Conservation (phyloP, 768 basidiomycete species). For the Leccinum longicurvipes region DNA sequence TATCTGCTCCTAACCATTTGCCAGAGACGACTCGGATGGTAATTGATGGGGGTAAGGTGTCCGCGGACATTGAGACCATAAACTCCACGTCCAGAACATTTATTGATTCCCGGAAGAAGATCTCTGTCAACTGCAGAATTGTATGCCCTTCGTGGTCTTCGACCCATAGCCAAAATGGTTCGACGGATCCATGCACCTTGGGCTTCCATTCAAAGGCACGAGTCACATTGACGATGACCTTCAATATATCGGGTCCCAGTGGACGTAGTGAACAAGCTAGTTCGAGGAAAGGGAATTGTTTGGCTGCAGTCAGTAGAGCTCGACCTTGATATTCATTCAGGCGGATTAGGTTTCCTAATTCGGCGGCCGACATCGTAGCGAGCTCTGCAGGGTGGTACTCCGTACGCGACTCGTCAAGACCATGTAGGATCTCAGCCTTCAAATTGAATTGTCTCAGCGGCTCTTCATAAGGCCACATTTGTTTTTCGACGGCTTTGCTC, state of each 20-base stretch:
- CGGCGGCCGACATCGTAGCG: conserved; percentile 57
- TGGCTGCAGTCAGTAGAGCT: conserved; percentile 75
- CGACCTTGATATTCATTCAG: conserved; percentile 83
- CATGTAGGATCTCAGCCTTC: conserved; percentile 73
- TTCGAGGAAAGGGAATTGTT: conserved; percentile 74
- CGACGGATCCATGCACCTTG: conserved; percentile 67
- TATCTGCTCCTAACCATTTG: conserved; percentile 90
- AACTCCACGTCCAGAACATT: conserved; percentile 66
- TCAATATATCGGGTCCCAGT: conserved; percentile 79
- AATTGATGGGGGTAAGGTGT: conserved; percentile 58
- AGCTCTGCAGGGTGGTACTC: conserved; percentile 77
- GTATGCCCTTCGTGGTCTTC: conserved; percentile 80
- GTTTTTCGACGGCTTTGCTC: conserved; percentile 90
- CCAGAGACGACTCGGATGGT: conserved; percentile 83
- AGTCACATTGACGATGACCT: conserved; percentile 60
- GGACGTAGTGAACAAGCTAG: conserved; percentile 75
- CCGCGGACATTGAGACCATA: conserved; percentile 66
- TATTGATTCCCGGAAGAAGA: conserved; percentile 69
- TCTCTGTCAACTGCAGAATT: conserved; percentile 77
- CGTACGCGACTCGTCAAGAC: conserved; percentile 75
- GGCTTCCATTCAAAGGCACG: conserved; percentile 78
- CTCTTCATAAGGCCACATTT: conserved; percentile 93
- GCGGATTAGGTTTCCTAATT: conserved; percentile 77
- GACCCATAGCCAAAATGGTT: conserved; percentile 96
- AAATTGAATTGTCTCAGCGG: conserved; percentile 82